Evolutionary conservation across 805 yeast genomes (phyloP).

Genomic region (Barnettozyma botsteinii): DNA sequence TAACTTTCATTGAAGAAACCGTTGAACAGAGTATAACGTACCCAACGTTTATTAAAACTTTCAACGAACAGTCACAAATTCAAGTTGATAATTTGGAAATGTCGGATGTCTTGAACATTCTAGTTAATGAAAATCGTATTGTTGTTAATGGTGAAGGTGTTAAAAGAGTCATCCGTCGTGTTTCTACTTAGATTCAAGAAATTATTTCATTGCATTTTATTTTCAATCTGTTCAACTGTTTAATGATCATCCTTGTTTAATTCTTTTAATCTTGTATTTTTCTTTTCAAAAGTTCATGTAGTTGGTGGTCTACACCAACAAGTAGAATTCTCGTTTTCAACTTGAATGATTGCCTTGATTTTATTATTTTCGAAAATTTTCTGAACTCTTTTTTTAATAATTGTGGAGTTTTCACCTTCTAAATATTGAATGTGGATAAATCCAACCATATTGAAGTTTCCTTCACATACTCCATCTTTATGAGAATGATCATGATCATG

Average conservation of each 20-base stretch:
- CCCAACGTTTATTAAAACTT: conserved; percentile 48
- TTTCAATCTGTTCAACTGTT: too few species aligned
- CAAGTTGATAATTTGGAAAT: conserved; percentile 68
- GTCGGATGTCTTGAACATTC: conserved; percentile 57
- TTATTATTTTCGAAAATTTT: conserved; percentile 43
- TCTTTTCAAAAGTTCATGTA: neutral
- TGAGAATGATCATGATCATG: conserved; percentile 32
- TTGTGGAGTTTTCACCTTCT: conserved; percentile 58
- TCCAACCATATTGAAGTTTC: conserved; percentile 48
- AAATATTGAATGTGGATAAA: conserved; percentile 73
- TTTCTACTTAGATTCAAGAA: too few species aligned
- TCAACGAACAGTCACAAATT: conserved; percentile 61
- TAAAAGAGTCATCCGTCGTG: conserved; percentile 46
- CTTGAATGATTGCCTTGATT: conserved; percentile 56
- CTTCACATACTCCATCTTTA: conserved; percentile 14
- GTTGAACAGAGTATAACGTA: conserved; percentile 47
- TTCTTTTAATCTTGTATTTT: neutral
- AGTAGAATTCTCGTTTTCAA: conserved; percentile 54
- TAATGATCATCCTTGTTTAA: neutral
- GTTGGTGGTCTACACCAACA: conserved; percentile 62
- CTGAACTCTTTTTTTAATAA: conserved; percentile 55
- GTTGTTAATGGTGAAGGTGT: conserved; percentile 67
- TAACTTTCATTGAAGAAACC: conserved; percentile 44
- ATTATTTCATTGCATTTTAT: too few species aligned
- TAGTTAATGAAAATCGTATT: conserved; percentile 67